phyloP scores from a whole-genome alignment of 192 early-diverging fungal species.

The Coemansia sp. region DNA sequence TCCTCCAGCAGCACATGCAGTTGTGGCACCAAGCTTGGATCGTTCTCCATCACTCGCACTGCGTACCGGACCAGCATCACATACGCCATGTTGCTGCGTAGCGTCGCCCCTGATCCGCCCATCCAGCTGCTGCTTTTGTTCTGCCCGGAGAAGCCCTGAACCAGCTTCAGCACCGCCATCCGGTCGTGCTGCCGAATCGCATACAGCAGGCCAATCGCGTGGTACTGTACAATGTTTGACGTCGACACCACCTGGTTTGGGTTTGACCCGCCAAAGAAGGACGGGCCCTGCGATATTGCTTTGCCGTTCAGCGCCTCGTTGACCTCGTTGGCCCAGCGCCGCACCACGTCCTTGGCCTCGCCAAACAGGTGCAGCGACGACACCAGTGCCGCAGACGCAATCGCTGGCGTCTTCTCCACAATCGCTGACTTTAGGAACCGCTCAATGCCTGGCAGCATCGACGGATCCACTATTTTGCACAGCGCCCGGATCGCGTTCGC shows the following conservation, averaged over 20 bases:
- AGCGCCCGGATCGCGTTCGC: slow-evolving; percentile 96
- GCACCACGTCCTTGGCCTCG: slow-evolving; percentile 87
- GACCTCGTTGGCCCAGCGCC: slow-evolving; percentile 96
- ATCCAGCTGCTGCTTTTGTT: slow-evolving; percentile 54
- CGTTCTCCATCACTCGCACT: slow-evolving; percentile 81
- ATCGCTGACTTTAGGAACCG: slow-evolving; percentile 95
- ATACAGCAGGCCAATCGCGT: slow-evolving; percentile 95
- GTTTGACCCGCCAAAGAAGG: slow-evolving; percentile 48
- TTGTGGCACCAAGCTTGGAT: slow-evolving; percentile 57
- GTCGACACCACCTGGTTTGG: slow-evolving; percentile 55
- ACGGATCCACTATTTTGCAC: slow-evolving; percentile 92
- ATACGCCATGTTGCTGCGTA: slow-evolving; percentile 85
- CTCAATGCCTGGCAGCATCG: slow-evolving; percentile 95
- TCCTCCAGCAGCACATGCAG: slow-evolving; percentile 85
- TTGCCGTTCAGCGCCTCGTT: slow-evolving; percentile 92
- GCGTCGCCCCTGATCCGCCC: slow-evolving; percentile 55
- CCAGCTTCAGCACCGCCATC: slow-evolving; percentile 96
- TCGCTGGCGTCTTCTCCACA: slow-evolving; percentile 89
- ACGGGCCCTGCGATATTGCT: slow-evolving; percentile 54
- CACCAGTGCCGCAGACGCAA: slow-evolving; percentile 89
- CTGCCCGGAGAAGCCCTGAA: slow-evolving; percentile 77
- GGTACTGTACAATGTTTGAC: slow-evolving; percentile 94
- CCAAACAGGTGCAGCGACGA: slow-evolving; percentile 84
- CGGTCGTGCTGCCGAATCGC: slow-evolving; percentile 94
- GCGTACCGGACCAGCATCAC: slow-evolving; percentile 93